Evolutionary conservation across 176 grass and related monocot genomes (phyloP).

Genomic region (Aegilops bicornis): DNA sequence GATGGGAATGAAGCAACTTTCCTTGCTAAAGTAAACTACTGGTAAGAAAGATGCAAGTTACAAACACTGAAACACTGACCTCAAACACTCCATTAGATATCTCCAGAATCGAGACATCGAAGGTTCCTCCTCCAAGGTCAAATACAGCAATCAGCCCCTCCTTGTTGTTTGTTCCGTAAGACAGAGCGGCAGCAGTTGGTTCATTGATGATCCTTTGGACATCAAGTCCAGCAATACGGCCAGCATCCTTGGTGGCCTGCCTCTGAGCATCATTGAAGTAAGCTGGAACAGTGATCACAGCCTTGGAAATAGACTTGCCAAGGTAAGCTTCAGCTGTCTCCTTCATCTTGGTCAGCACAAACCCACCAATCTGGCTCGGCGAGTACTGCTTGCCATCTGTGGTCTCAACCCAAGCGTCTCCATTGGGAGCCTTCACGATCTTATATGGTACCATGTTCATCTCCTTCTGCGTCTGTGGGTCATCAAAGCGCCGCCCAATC

Average conservation of each 20-base stretch:
- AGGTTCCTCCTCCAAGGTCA: conserved; percentile 50
- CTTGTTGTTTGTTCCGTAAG: conserved; percentile 47
- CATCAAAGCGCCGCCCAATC: conserved; percentile 44
- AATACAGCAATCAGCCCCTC: conserved; percentile 47
- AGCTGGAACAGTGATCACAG: conserved; percentile 52
- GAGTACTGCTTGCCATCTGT: conserved; percentile 44
- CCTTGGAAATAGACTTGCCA: conserved; percentile 45
- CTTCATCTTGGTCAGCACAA: conserved; percentile 46
- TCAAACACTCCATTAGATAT: conserved; percentile 51
- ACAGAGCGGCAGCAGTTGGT: conserved; percentile 51
- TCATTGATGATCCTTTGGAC: conserved; percentile 51
- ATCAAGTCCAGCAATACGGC: conserved; percentile 49
- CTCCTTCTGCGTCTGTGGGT: conserved; percentile 38
- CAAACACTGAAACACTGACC: neutral
- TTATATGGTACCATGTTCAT: conserved; percentile 50
- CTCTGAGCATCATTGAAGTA: conserved; percentile 52
- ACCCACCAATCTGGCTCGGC: conserved; percentile 47
- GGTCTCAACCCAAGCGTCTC: conserved; percentile 49
- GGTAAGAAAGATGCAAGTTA: neutral
- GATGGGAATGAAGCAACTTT: neutral
- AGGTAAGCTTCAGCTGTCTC: conserved; percentile 48
- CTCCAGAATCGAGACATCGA: conserved; percentile 51
- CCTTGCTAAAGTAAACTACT: neutral
- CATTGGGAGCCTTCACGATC: conserved; percentile 39
- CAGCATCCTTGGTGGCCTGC: conserved; percentile 52